Evolutionary conservation across 345 rosid species (phyloP), one percentile per base, ranked within the genome.

Genomic region (Sonneratia alba): DNA sequence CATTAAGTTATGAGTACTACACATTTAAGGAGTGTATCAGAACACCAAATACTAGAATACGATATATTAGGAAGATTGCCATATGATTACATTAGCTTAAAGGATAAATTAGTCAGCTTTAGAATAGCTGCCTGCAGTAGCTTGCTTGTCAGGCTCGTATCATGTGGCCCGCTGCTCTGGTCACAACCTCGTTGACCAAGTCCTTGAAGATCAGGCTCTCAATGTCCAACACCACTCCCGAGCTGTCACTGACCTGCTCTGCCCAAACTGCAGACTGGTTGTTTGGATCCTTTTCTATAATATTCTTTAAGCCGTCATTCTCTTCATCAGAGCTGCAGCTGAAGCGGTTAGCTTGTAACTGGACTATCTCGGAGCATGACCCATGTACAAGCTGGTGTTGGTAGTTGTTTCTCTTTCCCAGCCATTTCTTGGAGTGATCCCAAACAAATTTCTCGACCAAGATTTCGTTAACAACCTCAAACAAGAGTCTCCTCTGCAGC

Each of bases 201-300:
- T 92, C 99, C 70, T 88, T 92, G 78, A 95, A 92, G 84, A 95
- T 92, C 77, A 82, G 72, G 68, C 94, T 79, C 83, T 95, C 97
- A 48, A 92, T 75, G 75, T 84, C 89, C 74, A 92, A 73, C 68
- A 85, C 92, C 59, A 92, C 40, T 70, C 84, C 85, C 0, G 96
- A 85, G 79, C 81, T 80, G 78, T 92, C 91, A 47, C 81, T 72
- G 47, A 43, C 75, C 72, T 74, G 73, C 59, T 78, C 75, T 72
- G 82, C 77, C 92, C 93, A 87, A 37, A 78, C 79, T 68, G 59
- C 72, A 73, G 88, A 83, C 74, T 81, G 81, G 74, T 81, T 79
- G 81, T 48, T 79, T 73, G 83, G 68, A 76, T 87, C 96, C 78
- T 81, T 82, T 83, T 81, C 73, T 79, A 83, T 53, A 75, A 87